Percentiles rank a stretch among this genome's conserved stretches.
Evolutionary conservation across 2,329 filamentous ascomycete genomes (phyloP).

Genomic region (Diplodia scrobiculata): DNA sequence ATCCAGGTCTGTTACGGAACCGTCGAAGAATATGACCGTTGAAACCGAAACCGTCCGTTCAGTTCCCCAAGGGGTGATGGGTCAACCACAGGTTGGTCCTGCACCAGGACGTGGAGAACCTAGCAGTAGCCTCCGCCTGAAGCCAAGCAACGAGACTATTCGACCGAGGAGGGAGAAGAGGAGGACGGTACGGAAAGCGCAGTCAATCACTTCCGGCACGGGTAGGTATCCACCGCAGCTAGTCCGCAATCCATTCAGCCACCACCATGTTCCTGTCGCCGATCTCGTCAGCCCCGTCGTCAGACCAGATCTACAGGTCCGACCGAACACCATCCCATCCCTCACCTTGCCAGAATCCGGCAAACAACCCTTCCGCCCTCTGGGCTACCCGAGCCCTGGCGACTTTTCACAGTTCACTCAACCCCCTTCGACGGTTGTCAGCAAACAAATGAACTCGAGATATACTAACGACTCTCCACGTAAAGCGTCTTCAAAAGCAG

Average conservation of each 20-base stretch:
- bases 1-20: conserved; percentile 67
- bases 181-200: conserved; percentile 72
- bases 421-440: conserved; percentile 15
- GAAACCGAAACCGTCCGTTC: conserved; percentile 95
- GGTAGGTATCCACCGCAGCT: conserved; percentile 58
- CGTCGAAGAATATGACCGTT: conserved; percentile 88
- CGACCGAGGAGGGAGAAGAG: conserved; percentile 92
- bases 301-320: conserved; percentile 36
- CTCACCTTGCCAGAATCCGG: conserved; percentile 5
- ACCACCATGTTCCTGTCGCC: conserved; percentile 32
- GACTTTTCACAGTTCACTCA: conserved; percentile 15
- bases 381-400: conserved; percentile 13
- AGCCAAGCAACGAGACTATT: conserved; percentile 93
- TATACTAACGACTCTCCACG: conserved; percentile 43
- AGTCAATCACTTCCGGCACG: conserved; percentile 69
- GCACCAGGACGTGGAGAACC: conserved; percentile 63
- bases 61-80: conserved; percentile 79
- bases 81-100: conserved; percentile 59
- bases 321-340: conserved; percentile 33
- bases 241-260: conserved; percentile 38
- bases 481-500: conserved; percentile 87
- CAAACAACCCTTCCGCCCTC: conserved; percentile 9
- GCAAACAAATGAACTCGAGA: conserved; percentile 30
- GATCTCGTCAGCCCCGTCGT: conserved; percentile 15
- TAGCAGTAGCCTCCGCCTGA: conserved; percentile 75